Evolutionary conservation across 768 basidiomycete species (phyloP).

Genomic region (Chalciporus piperatus): DNA sequence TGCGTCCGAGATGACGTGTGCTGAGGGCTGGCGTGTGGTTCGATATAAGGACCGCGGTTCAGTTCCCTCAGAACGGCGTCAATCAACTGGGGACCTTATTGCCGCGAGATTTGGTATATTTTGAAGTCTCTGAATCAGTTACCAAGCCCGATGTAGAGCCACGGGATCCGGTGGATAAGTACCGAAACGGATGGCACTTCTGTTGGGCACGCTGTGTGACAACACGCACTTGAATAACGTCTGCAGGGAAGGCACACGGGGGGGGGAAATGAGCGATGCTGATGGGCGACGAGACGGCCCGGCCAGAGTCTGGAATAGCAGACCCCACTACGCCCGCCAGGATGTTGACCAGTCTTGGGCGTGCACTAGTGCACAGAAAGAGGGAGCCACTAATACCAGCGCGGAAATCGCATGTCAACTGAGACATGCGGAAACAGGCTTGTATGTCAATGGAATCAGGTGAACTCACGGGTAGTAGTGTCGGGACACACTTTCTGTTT

Average conservation of each 20-base stretch:
- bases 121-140: not conserved
- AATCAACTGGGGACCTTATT: not conserved
- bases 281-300: not conserved
- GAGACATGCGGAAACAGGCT: slow-evolving; percentile 23
- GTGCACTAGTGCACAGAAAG: not conserved
- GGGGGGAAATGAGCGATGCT: not conserved
- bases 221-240: not conserved
- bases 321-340: not conserved
- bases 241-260: slow-evolving; percentile 5
- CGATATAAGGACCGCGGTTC: not conserved
- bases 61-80: not conserved
- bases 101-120: not conserved
- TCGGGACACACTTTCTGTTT: slow-evolving; percentile 11
- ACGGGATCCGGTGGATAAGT: slow-evolving; percentile 11
- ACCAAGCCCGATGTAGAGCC: not conserved
- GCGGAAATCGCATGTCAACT: slow-evolving; percentile 17
- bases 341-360: not conserved
- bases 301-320: not conserved
- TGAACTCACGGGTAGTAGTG: slow-evolving; percentile 8
- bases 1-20: not conserved
- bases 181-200: slow-evolving; percentile 6
- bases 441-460: slow-evolving; percentile 12
- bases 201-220: not conserved
- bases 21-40: not conserved
- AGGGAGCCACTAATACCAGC: slow-evolving; percentile 6